Conservation (phyloP, 1,139 yeast species). For the Nakaseomyces nivariensis region DNA sequence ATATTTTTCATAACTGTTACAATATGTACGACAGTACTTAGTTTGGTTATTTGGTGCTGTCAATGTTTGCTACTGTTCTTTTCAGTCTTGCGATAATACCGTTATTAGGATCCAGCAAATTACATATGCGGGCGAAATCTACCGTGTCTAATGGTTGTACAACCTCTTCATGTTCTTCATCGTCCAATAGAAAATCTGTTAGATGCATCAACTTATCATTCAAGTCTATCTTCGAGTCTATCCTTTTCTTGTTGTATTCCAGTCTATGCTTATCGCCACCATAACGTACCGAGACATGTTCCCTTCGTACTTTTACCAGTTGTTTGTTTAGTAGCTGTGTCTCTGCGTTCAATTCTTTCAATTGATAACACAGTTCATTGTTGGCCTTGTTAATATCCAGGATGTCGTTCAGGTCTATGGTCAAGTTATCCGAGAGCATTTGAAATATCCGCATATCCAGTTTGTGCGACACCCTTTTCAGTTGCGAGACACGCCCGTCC, state of each 20-base stretch:
- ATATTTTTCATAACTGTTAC: neutral
- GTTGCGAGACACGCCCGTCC: slow-evolving; percentile 5
- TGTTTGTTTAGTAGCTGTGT: slow-evolving; percentile 15
- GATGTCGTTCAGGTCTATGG: slow-evolving; percentile 22
- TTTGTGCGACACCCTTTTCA: slow-evolving; percentile 16
- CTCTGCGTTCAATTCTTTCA: slow-evolving; percentile 12
- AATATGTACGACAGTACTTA: too few species aligned
- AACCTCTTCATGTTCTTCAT: neutral
- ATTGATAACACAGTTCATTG: slow-evolving; percentile 22
- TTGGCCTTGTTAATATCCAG: slow-evolving; percentile 26
- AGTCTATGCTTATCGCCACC: slow-evolving; percentile 13
- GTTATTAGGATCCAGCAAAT: slow-evolving; percentile 15
- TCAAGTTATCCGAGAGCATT: slow-evolving; percentile 12
- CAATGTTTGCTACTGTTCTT: neutral
- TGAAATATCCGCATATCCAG: slow-evolving; percentile 23
- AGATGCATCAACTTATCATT: slow-evolving; percentile 13
- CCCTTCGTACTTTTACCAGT: slow-evolving; percentile 13
- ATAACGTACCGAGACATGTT: slow-evolving; percentile 9
- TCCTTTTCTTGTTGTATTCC: slow-evolving; percentile 9
- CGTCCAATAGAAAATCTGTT: slow-evolving; percentile 6
- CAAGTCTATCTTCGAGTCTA: slow-evolving; percentile 11
- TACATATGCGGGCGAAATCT: slow-evolving; percentile 6
- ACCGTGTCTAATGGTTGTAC: neutral
- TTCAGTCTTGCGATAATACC: slow-evolving; percentile 12
- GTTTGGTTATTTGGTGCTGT: neutral